Evolutionary conservation across 768 basidiomycete genomes (phyloP).

Genomic region (Cystobasidium onofrii): DNA sequence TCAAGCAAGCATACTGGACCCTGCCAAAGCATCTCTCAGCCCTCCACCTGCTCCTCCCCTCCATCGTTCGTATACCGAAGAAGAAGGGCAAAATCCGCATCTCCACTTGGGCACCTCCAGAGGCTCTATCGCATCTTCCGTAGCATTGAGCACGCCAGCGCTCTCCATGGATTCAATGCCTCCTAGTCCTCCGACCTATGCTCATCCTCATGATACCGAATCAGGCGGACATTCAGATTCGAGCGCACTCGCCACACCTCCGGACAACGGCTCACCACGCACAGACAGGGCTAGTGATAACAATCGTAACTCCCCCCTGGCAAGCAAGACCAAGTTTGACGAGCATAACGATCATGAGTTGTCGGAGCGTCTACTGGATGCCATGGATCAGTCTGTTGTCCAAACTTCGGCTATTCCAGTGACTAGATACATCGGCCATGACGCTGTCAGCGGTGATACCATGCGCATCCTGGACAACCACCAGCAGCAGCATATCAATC

Average conservation of each 20-base stretch:
- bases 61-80: constrained; percentile 28
- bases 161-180: background rate
- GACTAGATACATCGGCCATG: background rate
- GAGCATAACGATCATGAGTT: constrained; percentile 10
- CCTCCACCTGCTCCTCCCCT: constrained; percentile 18
- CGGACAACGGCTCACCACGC: background rate
- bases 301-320: background rate
- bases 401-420: background rate
- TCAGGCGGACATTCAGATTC: background rate
- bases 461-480: background rate
- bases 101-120: background rate
- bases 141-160: constrained; percentile 2
- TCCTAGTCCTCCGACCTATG: background rate
- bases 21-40: background rate
- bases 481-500: background rate
- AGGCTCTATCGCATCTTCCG: background rate
- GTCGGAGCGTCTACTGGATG: background rate
- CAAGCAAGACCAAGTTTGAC: background rate
- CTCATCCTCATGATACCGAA: background rate
- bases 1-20: background rate
- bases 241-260: background rate
- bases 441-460: background rate
- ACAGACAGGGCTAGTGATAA: background rate
- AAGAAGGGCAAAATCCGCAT: constrained; percentile 25
- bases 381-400: constrained; percentile 10